Percentiles rank a stretch among this genome's conserved stretches.
These are phyloP conservation scores for Berberis thunbergii DNA, from an alignment of 164 flowering plant genomes.

Conservation along the genomic window DNA sequence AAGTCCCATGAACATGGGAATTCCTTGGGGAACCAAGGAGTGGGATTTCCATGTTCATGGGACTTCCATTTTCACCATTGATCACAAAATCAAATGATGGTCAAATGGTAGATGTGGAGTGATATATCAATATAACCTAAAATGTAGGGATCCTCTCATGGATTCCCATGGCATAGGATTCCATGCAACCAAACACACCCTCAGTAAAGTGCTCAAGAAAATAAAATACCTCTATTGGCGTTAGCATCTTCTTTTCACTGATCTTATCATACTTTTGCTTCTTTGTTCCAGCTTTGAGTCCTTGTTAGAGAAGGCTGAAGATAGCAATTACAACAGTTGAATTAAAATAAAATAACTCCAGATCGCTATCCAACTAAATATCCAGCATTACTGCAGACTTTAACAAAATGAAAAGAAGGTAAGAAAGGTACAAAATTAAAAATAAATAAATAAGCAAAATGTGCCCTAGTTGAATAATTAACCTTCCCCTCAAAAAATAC, in stretches of 20 bases:
- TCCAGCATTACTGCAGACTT: too few relatives aligned
- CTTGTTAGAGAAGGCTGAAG: constrained; percentile 80
- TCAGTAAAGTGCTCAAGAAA: not conserved
- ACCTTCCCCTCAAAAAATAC: constrained; percentile 85
- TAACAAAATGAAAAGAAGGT: not conserved
- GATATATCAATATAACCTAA: too few relatives aligned
- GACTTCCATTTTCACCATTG: too few relatives aligned
- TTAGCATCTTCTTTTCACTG: constrained; percentile 43
- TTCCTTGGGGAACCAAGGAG: too few relatives aligned
- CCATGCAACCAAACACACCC: too few relatives aligned
- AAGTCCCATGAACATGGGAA: too few relatives aligned
- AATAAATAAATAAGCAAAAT: not conserved
- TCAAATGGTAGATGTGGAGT: too few relatives aligned
- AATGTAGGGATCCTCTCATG: too few relatives aligned
- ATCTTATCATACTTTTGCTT: constrained; percentile 43
- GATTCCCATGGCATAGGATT: too few relatives aligned
- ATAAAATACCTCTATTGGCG: constrained; percentile 33
- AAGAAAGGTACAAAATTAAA: not conserved
- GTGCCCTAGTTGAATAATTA: not conserved
- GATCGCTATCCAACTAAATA: not conserved
- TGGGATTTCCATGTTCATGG: too few relatives aligned
- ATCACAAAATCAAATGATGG: too few relatives aligned
- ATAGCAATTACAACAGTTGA: not conserved
- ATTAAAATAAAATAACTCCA: not conserved
- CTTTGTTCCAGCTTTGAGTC: constrained; percentile 69